These are phyloP conservation scores for Lonicera japonica DNA, from an alignment of 129 eudicot genomes.

Conservation along the genomic window DNA sequence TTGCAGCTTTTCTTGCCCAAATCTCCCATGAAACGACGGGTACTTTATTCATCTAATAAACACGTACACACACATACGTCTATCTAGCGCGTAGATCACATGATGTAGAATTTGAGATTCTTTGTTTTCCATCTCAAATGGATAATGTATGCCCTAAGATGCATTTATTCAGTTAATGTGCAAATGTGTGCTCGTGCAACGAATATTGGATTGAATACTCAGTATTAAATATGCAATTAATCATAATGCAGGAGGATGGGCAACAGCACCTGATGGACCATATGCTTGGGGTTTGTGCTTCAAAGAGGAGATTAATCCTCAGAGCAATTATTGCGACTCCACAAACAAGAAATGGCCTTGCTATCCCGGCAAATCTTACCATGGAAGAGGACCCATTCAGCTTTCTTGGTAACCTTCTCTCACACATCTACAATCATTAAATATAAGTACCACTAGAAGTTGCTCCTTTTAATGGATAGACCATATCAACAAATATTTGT, in stretches of 20 bases:
- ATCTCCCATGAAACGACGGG: constrained; percentile 36
- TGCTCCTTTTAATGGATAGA: not conserved
- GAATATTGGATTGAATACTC: not conserved
- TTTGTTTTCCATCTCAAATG: no score
- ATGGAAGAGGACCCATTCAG: constrained; percentile 42
- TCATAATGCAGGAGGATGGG: constrained; percentile 34
- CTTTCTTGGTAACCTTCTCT: constrained; percentile 19
- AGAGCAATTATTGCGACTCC: constrained; percentile 22
- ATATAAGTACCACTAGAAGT: not conserved
- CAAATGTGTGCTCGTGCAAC: not conserved
- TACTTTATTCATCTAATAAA: not conserved
- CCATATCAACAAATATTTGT: not conserved
- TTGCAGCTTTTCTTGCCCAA: constrained; percentile 47
- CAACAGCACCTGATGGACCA: constrained; percentile 42
- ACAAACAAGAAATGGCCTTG: constrained; percentile 31
- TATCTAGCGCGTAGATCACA: no score
- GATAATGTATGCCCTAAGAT: no score
- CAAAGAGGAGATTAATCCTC: constrained; percentile 28
- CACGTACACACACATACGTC: no score
- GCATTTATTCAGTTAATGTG: not conserved
- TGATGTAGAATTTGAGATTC: no score
- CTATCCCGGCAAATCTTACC: constrained; percentile 25
- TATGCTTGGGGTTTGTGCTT: constrained; percentile 38
- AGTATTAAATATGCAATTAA: not conserved
- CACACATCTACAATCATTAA: not conserved